These are phyloP conservation scores for Pythium periplocum DNA, from an alignment of 352 stramenopile species.

Conservation along the genomic window DNA sequence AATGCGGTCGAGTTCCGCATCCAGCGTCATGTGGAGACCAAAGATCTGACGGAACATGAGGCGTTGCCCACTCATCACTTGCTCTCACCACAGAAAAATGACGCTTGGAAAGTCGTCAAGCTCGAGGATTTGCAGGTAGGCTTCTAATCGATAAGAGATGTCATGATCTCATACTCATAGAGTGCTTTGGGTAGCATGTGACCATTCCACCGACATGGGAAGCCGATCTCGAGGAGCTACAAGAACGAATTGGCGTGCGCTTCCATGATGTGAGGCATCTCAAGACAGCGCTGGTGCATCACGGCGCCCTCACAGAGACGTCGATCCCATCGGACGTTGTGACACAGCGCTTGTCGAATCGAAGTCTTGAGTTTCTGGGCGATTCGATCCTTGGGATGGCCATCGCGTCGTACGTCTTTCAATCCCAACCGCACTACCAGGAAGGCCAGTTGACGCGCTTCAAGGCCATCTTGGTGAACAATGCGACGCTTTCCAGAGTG, in stretches of 20 bases:
- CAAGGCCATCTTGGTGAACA: conserved; percentile 73
- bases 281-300: conserved; percentile 68
- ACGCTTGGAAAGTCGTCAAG: conserved; percentile 22
- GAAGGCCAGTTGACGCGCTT: conserved; percentile 73
- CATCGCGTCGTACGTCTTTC: conserved; percentile 64
- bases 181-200: conserved; percentile 22
- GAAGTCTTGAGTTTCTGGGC: conserved; percentile 77
- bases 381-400: conserved; percentile 70
- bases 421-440: conserved; percentile 57
- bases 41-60: conserved; percentile 1
- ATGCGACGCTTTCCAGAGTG: conserved; percentile 61
- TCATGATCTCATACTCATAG: background rate
- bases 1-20: conserved; percentile 2
- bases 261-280: conserved; percentile 58
- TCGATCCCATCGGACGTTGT: conserved; percentile 32
- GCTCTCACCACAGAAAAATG: conserved; percentile 18
- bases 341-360: conserved; percentile 66
- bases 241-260: conserved; percentile 48
- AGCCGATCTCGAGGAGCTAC: conserved; percentile 33
- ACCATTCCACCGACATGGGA: conserved; percentile 42
- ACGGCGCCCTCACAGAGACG: conserved; percentile 49
- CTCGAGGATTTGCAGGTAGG: conserved; percentile 15
- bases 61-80: conserved; percentile 14
- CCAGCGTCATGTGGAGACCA: conserved; percentile 7
- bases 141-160: background rate